phyloP scores from a whole-genome alignment of 78 protist species.

The Dictyostelium purpureum region DNA sequence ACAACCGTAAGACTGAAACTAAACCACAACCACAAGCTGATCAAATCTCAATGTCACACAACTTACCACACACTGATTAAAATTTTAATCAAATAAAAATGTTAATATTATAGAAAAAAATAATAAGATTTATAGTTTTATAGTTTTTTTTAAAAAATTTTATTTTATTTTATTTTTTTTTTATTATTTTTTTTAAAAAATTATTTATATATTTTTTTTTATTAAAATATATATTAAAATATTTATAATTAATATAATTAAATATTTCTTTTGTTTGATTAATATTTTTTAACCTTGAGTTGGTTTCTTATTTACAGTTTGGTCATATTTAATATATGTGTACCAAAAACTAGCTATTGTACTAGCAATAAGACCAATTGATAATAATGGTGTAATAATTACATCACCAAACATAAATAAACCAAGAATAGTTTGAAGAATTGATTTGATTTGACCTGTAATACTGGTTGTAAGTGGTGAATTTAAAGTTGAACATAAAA shows the following conservation, averaged over 20 bases:
- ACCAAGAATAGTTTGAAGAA: conserved; percentile 77
- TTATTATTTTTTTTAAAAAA: not conserved
- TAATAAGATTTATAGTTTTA: not conserved
- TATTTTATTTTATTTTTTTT: not conserved
- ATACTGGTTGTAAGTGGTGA: conserved; percentile 86
- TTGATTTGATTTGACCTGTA: conserved; percentile 85
- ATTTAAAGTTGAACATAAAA: conserved; percentile 84
- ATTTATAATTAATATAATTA: not conserved
- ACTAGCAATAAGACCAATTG: conserved; percentile 59
- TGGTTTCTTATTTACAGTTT: not conserved
- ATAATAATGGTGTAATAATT: conserved; percentile 17
- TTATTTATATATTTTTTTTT: not conserved
- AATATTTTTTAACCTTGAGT: not conserved
- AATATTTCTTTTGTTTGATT: not conserved
- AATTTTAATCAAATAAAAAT: not conserved
- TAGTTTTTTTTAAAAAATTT: not conserved
- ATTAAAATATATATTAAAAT: not conserved
- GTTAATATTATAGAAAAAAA: not conserved
- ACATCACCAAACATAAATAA: conserved; percentile 85
- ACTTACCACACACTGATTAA: conserved; percentile 76
- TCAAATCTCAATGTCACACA: conserved; percentile 47
- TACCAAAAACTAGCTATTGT: conserved; percentile 80
- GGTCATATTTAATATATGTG: conserved; percentile 76
- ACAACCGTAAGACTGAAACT: conserved; percentile 87
- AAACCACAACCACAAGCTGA: conserved; percentile 61